Conservation (phyloP, 2,329 filamentous ascomycete species). For the Pseudogymnoascus sp. region DNA sequence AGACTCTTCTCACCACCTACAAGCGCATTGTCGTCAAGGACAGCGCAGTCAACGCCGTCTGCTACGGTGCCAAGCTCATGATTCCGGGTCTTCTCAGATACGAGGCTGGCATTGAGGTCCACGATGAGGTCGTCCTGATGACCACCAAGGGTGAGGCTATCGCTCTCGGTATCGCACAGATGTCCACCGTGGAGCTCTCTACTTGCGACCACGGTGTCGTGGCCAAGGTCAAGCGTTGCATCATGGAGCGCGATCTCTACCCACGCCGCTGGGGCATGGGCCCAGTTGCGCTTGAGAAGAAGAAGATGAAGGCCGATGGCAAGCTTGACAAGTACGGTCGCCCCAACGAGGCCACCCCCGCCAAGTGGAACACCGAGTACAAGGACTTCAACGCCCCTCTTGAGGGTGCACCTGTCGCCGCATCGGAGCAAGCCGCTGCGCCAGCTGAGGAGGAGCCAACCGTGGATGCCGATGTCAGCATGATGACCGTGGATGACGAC, state of each 20-base stretch:
- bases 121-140: slow-evolving; percentile 96
- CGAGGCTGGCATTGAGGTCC: slow-evolving; percentile 81
- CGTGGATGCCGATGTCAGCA: slow-evolving; percentile 35
- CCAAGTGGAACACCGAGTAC: slow-evolving; percentile 88
- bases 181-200: slow-evolving; percentile 95
- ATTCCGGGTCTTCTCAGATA: slow-evolving; percentile 91
- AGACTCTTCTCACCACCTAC: slow-evolving; percentile 85
- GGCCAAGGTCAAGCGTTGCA: slow-evolving; percentile 97
- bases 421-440: slow-evolving; percentile 31
- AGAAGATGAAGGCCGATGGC: slow-evolving; percentile 97
- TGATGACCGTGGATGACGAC: slow-evolving; percentile 45
- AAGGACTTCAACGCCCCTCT: slow-evolving; percentile 68
- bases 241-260: slow-evolving; percentile 99
- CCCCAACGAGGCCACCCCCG: slow-evolving; percentile 82
- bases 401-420: slow-evolving; percentile 31
- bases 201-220: slow-evolving; percentile 97
- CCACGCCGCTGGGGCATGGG: slow-evolving; percentile 94
- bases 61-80: slow-evolving; percentile 98
- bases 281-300: slow-evolving; percentile 90
- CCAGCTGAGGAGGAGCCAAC: slow-evolving; percentile 27
- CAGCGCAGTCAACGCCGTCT: slow-evolving; percentile 90
- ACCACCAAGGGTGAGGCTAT: slow-evolving; percentile 99
- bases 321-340: slow-evolving; percentile 98
- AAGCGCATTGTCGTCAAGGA: slow-evolving; percentile 98
- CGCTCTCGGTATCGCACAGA: slow-evolving; percentile 89